These are phyloP conservation scores for Citrus australasica DNA, from an alignment of 345 rosid species.

Conservation along the genomic window DNA sequence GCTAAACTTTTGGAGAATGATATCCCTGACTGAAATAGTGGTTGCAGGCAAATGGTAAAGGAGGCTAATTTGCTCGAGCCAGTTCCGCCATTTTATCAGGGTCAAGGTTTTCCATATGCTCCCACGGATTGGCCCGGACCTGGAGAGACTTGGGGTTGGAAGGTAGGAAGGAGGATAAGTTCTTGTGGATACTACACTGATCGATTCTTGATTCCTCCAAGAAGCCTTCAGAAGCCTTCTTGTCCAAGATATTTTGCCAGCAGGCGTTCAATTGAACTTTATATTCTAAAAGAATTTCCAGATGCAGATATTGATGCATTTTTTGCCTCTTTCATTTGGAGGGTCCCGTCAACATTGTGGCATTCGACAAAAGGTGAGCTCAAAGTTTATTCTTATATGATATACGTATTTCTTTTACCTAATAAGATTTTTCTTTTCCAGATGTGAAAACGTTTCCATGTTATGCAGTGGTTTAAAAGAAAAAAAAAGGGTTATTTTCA, in stretches of 20 bases:
- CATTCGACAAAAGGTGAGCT: slow-evolving; percentile 34
- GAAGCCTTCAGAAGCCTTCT: slow-evolving; percentile 25
- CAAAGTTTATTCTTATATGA: not conserved
- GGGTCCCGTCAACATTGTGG: slow-evolving; percentile 48
- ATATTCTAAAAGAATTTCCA: slow-evolving; percentile 45
- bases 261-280: slow-evolving; percentile 48
- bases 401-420: not conserved
- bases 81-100: slow-evolving; percentile 39
- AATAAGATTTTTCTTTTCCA: slow-evolving; percentile 1
- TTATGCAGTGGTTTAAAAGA: not conserved
- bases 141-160: slow-evolving; percentile 87
- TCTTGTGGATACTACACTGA: slow-evolving; percentile 47
- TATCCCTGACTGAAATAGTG: slow-evolving; percentile 12
- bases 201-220: slow-evolving; percentile 57
- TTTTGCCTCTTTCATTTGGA: slow-evolving; percentile 77
- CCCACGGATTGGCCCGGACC: slow-evolving; percentile 72
- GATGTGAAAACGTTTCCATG: not conserved
- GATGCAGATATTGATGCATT: slow-evolving; percentile 49
- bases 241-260: slow-evolving; percentile 40
- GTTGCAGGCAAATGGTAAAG: slow-evolving; percentile 12
- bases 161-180: slow-evolving; percentile 67
- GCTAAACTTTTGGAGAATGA: slow-evolving; percentile 34
- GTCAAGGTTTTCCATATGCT: slow-evolving; percentile 89
- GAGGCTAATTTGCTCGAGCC: slow-evolving; percentile 37
- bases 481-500: not conserved